Percentiles rank a stretch among this genome's conserved stretches.
These are phyloP conservation scores for Coniella lustricola DNA, from an alignment of 2,329 filamentous ascomycete species.

Conservation along the genomic window DNA sequence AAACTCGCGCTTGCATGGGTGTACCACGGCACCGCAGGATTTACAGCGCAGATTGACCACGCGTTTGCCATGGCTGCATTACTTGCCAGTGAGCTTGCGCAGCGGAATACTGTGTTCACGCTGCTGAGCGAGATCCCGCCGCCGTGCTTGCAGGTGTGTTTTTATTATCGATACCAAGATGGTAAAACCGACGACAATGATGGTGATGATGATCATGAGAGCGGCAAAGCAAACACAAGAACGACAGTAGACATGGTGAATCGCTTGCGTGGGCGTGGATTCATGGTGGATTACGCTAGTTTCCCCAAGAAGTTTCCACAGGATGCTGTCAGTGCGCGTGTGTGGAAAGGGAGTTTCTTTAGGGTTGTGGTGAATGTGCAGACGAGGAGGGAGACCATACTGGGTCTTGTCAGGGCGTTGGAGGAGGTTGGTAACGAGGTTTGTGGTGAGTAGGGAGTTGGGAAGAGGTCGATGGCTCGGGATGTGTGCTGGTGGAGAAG, in stretches of 20 bases:
- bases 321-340: not conserved
- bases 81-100: constrained; percentile 54
- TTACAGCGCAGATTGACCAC: constrained; percentile 60
- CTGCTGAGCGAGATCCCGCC: constrained; percentile 71
- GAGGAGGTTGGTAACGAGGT: constrained; percentile 35
- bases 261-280: constrained; percentile 42
- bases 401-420: constrained; percentile 48
- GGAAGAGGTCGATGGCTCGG: not conserved
- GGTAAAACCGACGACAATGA: constrained; percentile 25
- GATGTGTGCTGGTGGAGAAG: too few relatives aligned
- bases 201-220: too few relatives aligned
- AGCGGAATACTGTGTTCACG: constrained; percentile 50
- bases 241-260: constrained; percentile 42
- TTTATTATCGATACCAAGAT: constrained; percentile 61
- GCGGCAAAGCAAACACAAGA: constrained; percentile 39
- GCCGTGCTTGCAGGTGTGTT: constrained; percentile 90
- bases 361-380: constrained; percentile 53
- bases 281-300: constrained; percentile 57
- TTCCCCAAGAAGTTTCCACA: constrained; percentile 28
- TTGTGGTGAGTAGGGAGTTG: not conserved
- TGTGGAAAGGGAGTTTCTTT: constrained; percentile 44
- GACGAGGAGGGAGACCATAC: constrained; percentile 44
- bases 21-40: constrained; percentile 76
- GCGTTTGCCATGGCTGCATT: constrained; percentile 67
- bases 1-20: constrained; percentile 87